phyloP scores from a whole-genome alignment of 129 eudicot species.

The Glebionis coronaria region DNA sequence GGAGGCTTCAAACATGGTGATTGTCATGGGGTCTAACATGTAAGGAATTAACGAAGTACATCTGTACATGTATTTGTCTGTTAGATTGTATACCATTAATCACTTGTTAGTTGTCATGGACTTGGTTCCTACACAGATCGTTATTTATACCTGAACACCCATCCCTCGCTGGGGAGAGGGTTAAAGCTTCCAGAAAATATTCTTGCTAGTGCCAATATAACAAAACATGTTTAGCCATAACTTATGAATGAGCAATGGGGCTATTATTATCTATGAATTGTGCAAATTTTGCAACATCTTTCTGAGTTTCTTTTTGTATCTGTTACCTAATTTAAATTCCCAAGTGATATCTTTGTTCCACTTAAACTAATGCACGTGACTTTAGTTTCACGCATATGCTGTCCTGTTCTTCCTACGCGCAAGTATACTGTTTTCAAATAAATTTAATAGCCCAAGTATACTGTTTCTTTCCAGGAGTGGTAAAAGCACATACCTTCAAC shows the following conservation, averaged over 20 bases:
- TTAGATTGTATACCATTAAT: conserved; percentile 6
- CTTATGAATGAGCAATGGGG: conserved; percentile 4
- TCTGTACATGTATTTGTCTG: neutral
- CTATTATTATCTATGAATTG: neutral
- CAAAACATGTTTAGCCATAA: conserved; percentile 3
- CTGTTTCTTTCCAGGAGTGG: conserved; percentile 79
- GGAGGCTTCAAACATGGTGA: conserved; percentile 94
- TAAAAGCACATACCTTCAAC: conserved; percentile 97
- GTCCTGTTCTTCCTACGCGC: conserved; percentile 6
- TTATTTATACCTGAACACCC: conserved; percentile 14
- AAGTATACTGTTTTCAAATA: conserved; percentile 21
- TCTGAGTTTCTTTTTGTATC: neutral
- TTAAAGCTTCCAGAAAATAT: conserved; percentile 6
- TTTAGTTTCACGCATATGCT: conserved; percentile 6
- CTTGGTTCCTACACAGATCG: conserved; percentile 16
- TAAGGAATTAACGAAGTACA: conserved; percentile 34
- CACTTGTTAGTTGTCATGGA: neutral
- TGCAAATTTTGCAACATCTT: neutral
- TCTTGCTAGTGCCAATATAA: neutral
- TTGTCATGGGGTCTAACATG: conserved; percentile 97
- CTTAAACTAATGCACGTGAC: neutral
- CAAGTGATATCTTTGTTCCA: conserved; percentile 11
- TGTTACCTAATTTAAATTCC: conserved; percentile 4
- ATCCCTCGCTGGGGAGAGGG: neutral
- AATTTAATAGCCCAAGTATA: conserved; percentile 15